phyloP scores from a whole-genome alignment of 2,329 filamentous ascomycete species.

The Akanthomyces dipterigenus region DNA sequence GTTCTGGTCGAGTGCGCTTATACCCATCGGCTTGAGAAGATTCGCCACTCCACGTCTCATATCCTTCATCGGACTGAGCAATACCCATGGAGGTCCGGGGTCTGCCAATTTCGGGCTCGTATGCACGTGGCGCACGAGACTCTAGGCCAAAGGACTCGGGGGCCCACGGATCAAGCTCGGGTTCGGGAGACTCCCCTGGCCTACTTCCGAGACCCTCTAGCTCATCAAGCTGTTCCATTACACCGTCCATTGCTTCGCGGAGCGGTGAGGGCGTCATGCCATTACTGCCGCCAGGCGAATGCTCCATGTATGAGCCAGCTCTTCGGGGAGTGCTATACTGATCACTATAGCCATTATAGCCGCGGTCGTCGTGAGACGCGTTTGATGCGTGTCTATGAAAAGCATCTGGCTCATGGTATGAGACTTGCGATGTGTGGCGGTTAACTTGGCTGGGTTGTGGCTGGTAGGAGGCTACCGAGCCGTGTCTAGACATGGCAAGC shows the following conservation, averaged over 20 bases:
- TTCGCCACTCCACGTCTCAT: constrained; percentile 50
- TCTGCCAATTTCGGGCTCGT: constrained; percentile 21
- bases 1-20: constrained; percentile 33
- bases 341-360: constrained; percentile 12
- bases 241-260: constrained; percentile 93
- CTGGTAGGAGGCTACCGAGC: constrained; percentile 30
- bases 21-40: constrained; percentile 44
- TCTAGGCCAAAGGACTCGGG: constrained; percentile 73
- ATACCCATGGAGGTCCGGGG: constrained; percentile 73
- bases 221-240: constrained; percentile 89
- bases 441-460: constrained; percentile 14
- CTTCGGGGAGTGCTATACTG: constrained; percentile 46
- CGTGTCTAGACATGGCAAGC: constrained; percentile 26
- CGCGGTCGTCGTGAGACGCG: constrained; percentile 33
- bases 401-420: constrained; percentile 13
- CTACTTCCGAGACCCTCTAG: constrained; percentile 53
- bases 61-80: constrained; percentile 52
- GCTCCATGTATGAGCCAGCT: constrained; percentile 54
- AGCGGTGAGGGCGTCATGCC: constrained; percentile 79
- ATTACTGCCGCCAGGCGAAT: constrained; percentile 59
- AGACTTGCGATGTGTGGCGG: constrained; percentile 3
- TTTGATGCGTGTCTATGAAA: constrained; percentile 34
- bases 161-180: constrained; percentile 72
- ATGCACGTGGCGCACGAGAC: constrained; percentile 22
- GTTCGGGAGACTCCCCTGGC: constrained; percentile 48